phyloP scores from a whole-genome alignment of 2,329 filamentous ascomycete species.

The Phaeoacremonium minimum region DNA sequence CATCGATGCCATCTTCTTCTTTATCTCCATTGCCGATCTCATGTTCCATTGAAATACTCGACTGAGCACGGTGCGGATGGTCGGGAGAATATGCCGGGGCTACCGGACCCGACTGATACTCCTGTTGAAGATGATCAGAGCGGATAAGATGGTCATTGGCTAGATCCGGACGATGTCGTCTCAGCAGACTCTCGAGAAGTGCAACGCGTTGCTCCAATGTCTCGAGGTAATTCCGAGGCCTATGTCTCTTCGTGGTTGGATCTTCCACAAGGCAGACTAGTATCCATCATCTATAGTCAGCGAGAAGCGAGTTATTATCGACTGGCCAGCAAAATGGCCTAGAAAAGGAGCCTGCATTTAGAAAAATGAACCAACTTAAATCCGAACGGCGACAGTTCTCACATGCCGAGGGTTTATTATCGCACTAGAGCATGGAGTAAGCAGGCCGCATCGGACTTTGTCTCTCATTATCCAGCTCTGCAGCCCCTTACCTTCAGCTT shows the following conservation, averaged over 20 bases:
- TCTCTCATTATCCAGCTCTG: too few relatives aligned
- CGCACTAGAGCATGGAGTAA: too few relatives aligned
- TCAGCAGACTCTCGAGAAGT: slow-evolving; percentile 13
- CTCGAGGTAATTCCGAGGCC: slow-evolving; percentile 24
- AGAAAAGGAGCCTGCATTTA: too few relatives aligned
- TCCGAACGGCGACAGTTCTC: slow-evolving; percentile 6
- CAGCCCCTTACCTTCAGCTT: slow-evolving; percentile 10
- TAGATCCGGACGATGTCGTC: not conserved
- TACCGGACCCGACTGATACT: not conserved
- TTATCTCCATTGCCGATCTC: not conserved
- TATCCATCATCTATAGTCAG: too few relatives aligned
- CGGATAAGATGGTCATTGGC: not conserved
- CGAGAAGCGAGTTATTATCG: too few relatives aligned
- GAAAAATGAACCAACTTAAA: not conserved
- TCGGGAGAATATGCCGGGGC: not conserved
- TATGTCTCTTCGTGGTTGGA: slow-evolving; percentile 16
- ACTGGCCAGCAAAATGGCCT: too few relatives aligned
- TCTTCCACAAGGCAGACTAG: slow-evolving; percentile 19
- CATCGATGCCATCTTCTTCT: slow-evolving; percentile 6
- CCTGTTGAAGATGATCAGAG: not conserved
- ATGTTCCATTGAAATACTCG: too few relatives aligned
- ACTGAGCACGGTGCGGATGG: not conserved
- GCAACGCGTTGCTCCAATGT: slow-evolving; percentile 19
- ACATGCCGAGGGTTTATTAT: slow-evolving; percentile 5
- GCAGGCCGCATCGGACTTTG: too few relatives aligned